Conservation (phyloP, 495 filamentous ascomycete genomes). For the Lepraria neglecta region DNA sequence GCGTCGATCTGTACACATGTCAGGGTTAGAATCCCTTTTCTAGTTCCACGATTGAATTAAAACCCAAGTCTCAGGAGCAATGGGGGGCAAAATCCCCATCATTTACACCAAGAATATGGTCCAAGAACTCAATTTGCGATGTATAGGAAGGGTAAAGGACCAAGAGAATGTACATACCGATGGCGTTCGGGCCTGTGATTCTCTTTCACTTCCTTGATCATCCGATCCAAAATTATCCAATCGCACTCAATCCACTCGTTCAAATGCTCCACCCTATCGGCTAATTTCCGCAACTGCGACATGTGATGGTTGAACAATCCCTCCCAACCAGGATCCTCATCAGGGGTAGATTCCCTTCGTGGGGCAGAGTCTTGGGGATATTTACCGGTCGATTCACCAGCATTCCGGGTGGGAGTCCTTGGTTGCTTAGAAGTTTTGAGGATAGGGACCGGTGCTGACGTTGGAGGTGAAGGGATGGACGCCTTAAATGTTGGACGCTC, state of each 20-base stretch:
- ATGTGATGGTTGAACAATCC: conserved; percentile 5
- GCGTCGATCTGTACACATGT: no score
- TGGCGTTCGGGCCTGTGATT: neutral
- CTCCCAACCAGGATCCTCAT: conserved; percentile 1
- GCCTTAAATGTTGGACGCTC: no score
- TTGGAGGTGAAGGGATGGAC: neutral
- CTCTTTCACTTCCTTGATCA: neutral
- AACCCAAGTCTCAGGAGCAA: no score
- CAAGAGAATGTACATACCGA: neutral
- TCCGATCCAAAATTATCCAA: conserved; percentile 1
- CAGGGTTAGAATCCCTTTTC: no score
- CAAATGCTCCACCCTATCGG: conserved; percentile 17
- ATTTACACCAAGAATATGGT: no score
- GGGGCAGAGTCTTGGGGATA: neutral
- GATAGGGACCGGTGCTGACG: neutral
- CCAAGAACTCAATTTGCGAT: no score
- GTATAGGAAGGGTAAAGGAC: neutral
- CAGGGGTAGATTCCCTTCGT: neutral
- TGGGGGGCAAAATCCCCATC: no score
- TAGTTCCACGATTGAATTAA: no score
- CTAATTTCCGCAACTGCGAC: conserved; percentile 17
- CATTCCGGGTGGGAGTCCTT: neutral
- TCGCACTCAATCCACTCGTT: conserved; percentile 23
- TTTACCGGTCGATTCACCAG: neutral
- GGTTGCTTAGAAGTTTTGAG: neutral